These are phyloP conservation scores for Stachybotrys chartarum DNA, from an alignment of 2,329 filamentous ascomycete species.

Conservation along the genomic window DNA sequence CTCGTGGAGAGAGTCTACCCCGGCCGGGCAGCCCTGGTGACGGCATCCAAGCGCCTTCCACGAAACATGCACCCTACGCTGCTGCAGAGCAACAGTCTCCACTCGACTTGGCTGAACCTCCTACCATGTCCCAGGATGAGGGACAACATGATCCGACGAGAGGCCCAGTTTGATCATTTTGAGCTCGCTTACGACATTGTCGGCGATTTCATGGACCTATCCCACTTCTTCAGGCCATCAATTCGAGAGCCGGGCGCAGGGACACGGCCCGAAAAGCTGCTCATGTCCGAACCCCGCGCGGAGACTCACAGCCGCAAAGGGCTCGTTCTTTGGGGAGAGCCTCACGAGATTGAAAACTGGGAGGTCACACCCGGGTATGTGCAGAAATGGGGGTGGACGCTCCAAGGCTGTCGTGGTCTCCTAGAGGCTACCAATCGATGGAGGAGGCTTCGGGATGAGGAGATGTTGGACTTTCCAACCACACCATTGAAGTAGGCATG, in stretches of 20 bases:
- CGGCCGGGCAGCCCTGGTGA: background rate
- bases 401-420: slow-evolving; percentile 12
- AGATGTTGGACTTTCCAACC: slow-evolving; percentile 1
- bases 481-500: background rate
- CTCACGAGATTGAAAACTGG: slow-evolving; percentile 11
- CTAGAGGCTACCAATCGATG: slow-evolving; percentile 11
- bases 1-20: slow-evolving; percentile 1
- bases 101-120: slow-evolving; percentile 34
- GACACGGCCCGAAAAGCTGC: background rate
- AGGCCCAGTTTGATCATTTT: slow-evolving; percentile 29
- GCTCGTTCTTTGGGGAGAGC: slow-evolving; percentile 16
- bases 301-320: slow-evolving; percentile 3
- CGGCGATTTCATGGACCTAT: slow-evolving; percentile 4
- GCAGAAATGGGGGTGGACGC: slow-evolving; percentile 12
- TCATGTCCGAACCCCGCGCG: background rate
- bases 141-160: slow-evolving; percentile 29
- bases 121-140: slow-evolving; percentile 29
- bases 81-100: slow-evolving; percentile 29
- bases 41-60: background rate
- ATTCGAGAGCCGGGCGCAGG: background rate
- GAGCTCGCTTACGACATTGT: slow-evolving; percentile 12
- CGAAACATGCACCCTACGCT: slow-evolving; percentile 24
- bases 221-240: background rate
- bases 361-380: slow-evolving; percentile 15
- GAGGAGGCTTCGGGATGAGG: slow-evolving; percentile 12